Conservation (phyloP, 805 yeast species). For the Ogataea salicorniae region DNA sequence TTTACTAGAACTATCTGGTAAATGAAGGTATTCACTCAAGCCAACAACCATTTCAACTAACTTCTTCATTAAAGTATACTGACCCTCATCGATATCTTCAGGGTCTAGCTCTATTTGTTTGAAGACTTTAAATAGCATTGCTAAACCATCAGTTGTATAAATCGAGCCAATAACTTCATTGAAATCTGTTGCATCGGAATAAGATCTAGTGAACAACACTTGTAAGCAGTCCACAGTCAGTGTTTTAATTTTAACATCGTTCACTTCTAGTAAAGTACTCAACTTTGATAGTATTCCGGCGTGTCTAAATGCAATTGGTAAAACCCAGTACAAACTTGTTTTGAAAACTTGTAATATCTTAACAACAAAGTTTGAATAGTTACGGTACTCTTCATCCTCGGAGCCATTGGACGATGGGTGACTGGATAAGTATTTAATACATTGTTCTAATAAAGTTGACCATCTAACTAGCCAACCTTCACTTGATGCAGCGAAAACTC, state of each 20-base stretch:
- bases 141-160: constrained; percentile 69
- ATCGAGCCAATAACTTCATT: constrained; percentile 73
- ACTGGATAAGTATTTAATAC: constrained; percentile 32
- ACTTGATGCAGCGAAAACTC: constrained; percentile 57
- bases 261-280: constrained; percentile 50
- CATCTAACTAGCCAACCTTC: constrained; percentile 89
- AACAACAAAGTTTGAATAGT: constrained; percentile 42
- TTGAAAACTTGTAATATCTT: constrained; percentile 77
- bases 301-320: constrained; percentile 65
- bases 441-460: constrained; percentile 47
- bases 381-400: constrained; percentile 4
- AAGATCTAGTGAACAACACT: constrained; percentile 76
- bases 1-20: constrained; percentile 13
- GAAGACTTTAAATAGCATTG: constrained; percentile 61
- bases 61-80: constrained; percentile 79
- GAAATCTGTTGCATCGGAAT: constrained; percentile 63
- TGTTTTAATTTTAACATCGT: constrained; percentile 64
- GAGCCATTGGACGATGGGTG: constrained; percentile 4
- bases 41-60: constrained; percentile 91
- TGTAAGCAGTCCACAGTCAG: constrained; percentile 90
- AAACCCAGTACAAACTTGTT: constrained; percentile 87
- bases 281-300: constrained; percentile 64
- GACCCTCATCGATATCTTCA: constrained; percentile 63
- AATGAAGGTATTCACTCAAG: constrained; percentile 65
- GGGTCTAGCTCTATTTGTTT: constrained; percentile 54